Base-by-base conservation (phyloP, 805 yeast genomes). In the Starmerella geochares region DNA sequence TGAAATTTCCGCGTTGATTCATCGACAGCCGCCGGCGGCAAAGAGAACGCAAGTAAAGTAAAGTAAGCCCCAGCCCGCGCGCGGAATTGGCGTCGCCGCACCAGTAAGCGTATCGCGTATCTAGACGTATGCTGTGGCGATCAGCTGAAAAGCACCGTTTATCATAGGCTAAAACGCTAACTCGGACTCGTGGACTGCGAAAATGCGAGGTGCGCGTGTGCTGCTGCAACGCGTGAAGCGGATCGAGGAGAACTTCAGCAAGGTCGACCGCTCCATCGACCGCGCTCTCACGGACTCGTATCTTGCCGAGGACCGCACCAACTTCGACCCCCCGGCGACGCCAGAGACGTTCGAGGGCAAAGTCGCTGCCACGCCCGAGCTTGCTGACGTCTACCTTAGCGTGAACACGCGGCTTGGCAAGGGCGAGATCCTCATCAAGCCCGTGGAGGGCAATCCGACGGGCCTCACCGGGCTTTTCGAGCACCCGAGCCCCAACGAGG, bases 401-500 rank as follows among this genome's bases (percentile, higher is more conserved):
- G 59, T 56, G 19, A 41, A 53, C 36, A 58, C 62, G 39, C 45
- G 47, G 31, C 54, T 54, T 10, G 61, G 61, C 47, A 46, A 47
- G 47, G 57, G 50, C 35, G 53, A 49, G 56, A 65, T 74, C 13
- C 71, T 81, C 50, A 74, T 81, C 52, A 77, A 73, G 60, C 69
- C 85, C 11, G 73, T 74, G 3, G 68, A 70, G 32, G 87, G 86
- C 71, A 50, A 78, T 59, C 90, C 90, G 27, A 86, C 94, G 19
- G 95, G 95, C 56, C 59, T 86, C 54, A 76, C 95, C 3, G 94
- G 92, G 2, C 66, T 86, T 54, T 73, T 69, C 61, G 83, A 81
- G 64, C 92, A 84, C 65, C 94, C 94, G 46, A 76, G 81, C 63
- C 94, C 95, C 48, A 77, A 86, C 65, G 88, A 90, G 2, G 84